Evolutionary conservation across 148 eudicot genomes (phyloP).

Genomic region (Vaccinium macrocarpon): DNA sequence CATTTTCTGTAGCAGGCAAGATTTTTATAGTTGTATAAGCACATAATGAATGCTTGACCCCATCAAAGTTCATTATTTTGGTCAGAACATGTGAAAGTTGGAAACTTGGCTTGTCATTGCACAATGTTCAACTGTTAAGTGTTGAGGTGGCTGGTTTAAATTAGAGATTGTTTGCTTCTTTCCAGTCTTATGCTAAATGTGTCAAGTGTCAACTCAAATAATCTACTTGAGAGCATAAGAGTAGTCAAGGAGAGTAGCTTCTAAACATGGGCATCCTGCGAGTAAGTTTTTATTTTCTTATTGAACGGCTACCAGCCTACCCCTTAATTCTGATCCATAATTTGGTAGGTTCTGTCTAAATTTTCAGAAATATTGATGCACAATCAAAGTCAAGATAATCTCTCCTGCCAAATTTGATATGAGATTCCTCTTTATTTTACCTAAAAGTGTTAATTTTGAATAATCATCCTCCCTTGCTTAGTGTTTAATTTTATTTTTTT

Average conservation of each 20-base stretch:
- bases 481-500: background rate
- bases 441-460: background rate
- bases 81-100: background rate
- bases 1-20: background rate
- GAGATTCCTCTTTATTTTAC: slow-evolving; percentile 3
- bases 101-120: background rate
- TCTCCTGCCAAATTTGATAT: background rate
- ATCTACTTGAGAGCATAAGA: background rate
- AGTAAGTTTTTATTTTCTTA: background rate
- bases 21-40: background rate
- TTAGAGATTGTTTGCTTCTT: background rate
- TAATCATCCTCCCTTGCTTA: background rate
- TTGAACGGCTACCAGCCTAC: background rate
- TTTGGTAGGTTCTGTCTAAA: background rate
- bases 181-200: background rate
- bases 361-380: background rate
- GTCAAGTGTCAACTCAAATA: background rate
- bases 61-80: background rate
- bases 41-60: slow-evolving; percentile 2
- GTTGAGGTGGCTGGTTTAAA: background rate
- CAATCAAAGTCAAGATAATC: background rate
- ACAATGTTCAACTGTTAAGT: background rate
- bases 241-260: background rate
- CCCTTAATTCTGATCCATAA: background rate
- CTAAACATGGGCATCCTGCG: background rate